Percentiles rank a stretch among this genome's conserved stretches.
These are phyloP conservation scores for Termitomyces sp. DNA, from an alignment of 768 basidiomycete species.

Conservation along the genomic window DNA sequence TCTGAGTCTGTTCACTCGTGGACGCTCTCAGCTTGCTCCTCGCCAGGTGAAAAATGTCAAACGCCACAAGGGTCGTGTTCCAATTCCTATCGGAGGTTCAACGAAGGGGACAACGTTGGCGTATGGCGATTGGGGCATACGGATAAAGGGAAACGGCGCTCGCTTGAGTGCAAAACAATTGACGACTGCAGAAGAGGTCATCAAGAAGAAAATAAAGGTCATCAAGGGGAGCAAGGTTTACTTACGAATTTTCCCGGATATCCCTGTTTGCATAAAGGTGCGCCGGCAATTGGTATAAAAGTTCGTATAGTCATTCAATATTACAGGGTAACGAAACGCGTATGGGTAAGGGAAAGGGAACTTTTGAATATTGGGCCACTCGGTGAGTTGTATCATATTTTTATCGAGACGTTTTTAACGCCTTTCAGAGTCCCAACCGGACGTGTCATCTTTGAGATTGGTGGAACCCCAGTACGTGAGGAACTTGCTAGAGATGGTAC, in stretches of 20 bases:
- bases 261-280: constrained; percentile 96
- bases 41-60: constrained; percentile 79
- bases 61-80: constrained; percentile 86
- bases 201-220: constrained; percentile 85
- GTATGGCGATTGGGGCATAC: constrained; percentile 88
- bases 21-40: constrained; percentile 74
- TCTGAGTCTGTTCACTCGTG: constrained; percentile 36
- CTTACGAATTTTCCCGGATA: constrained; percentile 91
- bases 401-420: neutral
- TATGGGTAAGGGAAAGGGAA: constrained; percentile 99
- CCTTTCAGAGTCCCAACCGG: constrained; percentile 72
- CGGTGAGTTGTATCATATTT: constrained; percentile 47
- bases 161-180: constrained; percentile 90
- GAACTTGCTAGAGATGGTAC: constrained; percentile 90
- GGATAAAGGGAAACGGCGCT: constrained; percentile 79
- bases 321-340: constrained; percentile 88
- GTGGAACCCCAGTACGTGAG: constrained; percentile 83
- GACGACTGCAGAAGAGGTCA: constrained; percentile 78
- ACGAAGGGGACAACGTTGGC: constrained; percentile 91
- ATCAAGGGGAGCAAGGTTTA: constrained; percentile 88
- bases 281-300: constrained; percentile 10
- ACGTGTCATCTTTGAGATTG: constrained; percentile 92
- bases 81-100: constrained; percentile 86
- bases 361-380: constrained; percentile 96
- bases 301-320: neutral